Conservation (phyloP, 2,329 filamentous ascomycete species). For the Colletotrichum siamense region DNA sequence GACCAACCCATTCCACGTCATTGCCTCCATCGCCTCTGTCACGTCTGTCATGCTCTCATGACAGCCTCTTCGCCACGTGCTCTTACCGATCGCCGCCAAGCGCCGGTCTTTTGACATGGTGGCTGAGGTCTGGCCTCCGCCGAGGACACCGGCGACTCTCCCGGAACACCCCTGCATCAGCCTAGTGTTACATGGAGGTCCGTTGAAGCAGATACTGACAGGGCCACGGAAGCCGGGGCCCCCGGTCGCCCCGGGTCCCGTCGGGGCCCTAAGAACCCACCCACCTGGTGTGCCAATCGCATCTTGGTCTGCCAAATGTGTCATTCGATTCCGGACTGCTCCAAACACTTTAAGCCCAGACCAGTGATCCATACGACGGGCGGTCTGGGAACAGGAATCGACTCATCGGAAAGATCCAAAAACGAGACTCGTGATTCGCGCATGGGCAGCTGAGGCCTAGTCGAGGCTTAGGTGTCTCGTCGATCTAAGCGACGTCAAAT, state of each 20-base stretch:
- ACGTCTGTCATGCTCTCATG: background rate
- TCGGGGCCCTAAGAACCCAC: background rate
- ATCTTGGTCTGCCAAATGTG: background rate
- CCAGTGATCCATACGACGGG: background rate
- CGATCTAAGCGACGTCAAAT: background rate
- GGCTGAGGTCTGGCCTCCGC: background rate
- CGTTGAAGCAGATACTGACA: background rate
- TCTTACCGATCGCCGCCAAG: background rate
- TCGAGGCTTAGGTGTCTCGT: background rate
- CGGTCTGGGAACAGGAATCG: background rate
- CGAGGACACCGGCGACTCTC: background rate
- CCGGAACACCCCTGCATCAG: background rate
- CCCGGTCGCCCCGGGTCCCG: background rate
- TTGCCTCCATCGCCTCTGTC: background rate
- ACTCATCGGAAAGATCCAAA: background rate
- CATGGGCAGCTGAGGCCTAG: background rate
- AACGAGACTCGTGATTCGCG: background rate
- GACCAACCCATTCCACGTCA: background rate
- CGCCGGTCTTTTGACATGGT: background rate
- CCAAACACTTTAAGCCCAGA: background rate
- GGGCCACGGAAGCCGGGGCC: background rate
- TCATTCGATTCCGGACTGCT: background rate
- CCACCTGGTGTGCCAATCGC: conserved; percentile 9
- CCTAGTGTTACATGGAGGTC: background rate
- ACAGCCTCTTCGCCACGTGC: background rate